Base-by-base conservation (phyloP, 1,139 yeast species). In the Taphrina wiesneri region DNA sequence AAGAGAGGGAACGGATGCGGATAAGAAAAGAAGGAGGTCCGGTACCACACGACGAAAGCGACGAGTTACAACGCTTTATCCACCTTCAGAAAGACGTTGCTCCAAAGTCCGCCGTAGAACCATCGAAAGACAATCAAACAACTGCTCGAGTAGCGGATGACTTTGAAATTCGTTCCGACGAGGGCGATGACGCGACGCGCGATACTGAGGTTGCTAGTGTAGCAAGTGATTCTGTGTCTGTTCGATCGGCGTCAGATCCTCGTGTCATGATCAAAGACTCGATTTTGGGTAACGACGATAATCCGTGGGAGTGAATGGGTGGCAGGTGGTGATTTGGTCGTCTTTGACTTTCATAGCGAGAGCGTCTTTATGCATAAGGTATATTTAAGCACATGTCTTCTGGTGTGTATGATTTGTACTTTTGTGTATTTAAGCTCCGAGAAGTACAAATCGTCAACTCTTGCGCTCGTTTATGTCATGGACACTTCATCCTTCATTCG, bases 11-110 rank as follows among this genome's bases (percentile, higher is more conserved):
- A 25, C 26, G 66, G 21, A 53, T 63, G 43, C 39, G 66, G 17
- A 47, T 49, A 21, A 53, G 66, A 2, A 63, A 63, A 21, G 63
- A 63, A 19, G 66, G 66, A 3, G 61, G 61, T 2, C 52, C 61
- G 2, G 21, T 53, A 15, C 61, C 52, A 23, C 36, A 39, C 15
- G 57, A 60, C 51, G 39, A 51, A 34, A 46, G 52, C 30, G 64
- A 60, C 45, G 57, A 60, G 13, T 9, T 60, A 17, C 57, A 60
- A n/a, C 64, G 64, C 11, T 60, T 51, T 30, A 49, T 60, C 7
- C 56, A 53, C 17, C 52, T 51, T 13, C 54, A 52, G 17, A 32
- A 36, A 4, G 36, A 28, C 26, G 54, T 39, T 1, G 54, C 26
- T 2, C 54, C 54, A 26, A 23, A 25, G 21, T 1, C 1, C 13